Evolutionary conservation across 208 protist genomes (phyloP), one percentile per base, ranked within the genome.

Genomic region (Herpetomonas muscarum): DNA sequence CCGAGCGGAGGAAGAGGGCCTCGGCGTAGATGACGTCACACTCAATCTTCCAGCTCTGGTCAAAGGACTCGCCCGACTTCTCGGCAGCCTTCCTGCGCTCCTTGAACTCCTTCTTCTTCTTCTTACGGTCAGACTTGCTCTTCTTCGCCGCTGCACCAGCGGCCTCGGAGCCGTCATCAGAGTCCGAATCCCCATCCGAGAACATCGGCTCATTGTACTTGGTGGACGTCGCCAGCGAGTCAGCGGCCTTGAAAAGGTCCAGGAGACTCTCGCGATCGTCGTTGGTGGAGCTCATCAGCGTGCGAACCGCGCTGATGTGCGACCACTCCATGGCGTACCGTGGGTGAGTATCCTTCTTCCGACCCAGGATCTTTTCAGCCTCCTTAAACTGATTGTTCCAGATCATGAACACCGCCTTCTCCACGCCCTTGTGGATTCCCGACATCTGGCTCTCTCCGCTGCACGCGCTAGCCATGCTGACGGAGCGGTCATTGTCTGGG

Each of bases 11-110:
- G 17, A 96, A 70, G 19, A 96, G 70, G 22, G 81, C 78, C 49
- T 96, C 85, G 9, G 89, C 89, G 59, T 96, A 96, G 48, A 96
- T 76, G 26, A 93, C 61, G 55, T 96, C 89, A 74, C 89, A 96
- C 68, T 96, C 85, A n/a, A 96, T 51, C 59, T 92, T 89, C 89
- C 89, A 96, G 21, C 61, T 74, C 22, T 85, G 56, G 50, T 88
- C 74, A 53, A 88, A 90, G 41, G 46, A 41, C 55, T 79, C 64
- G 12, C 80, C 81, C 30, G 29, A 45, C 63, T 76, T 85, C 46
- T 67, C 41, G 22, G 79, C 81, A 1, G 59, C 54, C 63, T 83
- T 87, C 45, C 79, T 70, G 58, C 67, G 69, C 4, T 47, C 55
- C 46, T 80, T 78, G 70, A 81, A 86, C 17, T 25, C 70, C 55